Base-by-base conservation (phyloP, 2,329 filamentous ascomycete species). In the Tothia fuscella region DNA sequence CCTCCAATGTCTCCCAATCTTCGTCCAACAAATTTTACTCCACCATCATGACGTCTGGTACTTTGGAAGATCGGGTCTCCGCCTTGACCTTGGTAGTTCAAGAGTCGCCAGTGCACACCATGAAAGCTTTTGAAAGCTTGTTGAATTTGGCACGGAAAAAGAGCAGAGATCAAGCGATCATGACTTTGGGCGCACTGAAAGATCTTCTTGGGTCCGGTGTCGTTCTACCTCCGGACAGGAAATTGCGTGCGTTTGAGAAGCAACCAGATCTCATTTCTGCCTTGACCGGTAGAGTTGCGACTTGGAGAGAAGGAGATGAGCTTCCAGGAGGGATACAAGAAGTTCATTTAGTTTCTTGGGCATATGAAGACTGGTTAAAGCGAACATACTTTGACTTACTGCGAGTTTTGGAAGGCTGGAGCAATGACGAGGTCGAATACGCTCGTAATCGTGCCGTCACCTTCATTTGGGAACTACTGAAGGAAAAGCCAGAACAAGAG, bases 401-500 rank as follows among this genome's bases (percentile, higher is more conserved):
- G 44, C 89, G 94, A 61, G 75, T 93, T 33, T 71, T 98, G 13
- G 91, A 98, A 60, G 72, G 76, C 10, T 95, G 91, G 85, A 93
- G 85, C 58, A 85, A 82, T 42, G 91, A 98, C 52, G 91, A 96
- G 64, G 83, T 98, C 41, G 85, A 93, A 56, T 96, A 89, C 61
- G 87, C 93, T 30, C 80, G 93, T 46, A 82, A 80, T 37, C 79
- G 85, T 49, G 83, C 89, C 3, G 72, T 98, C 33, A 91, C 87
- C 50, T 93, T 94, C 53, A 81, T 96, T 28, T 96, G 80, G 57
- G 87, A 89, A 48, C 68, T 98, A 29, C 67, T 98, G 47, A 91
- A 86, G 59, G 88, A 94, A 59, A 98, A 94, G 64, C 89, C 91
- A 0, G 91, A 98, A 61, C 91, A 98, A 57, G 91, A 98, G 61